A percentile compares a stretch with the other conserved stretches of the same genome.
These are phyloP conservation scores for Trichoderma guizhouense DNA, from an alignment of 2,329 filamentous ascomycete genomes.

Conservation along the genomic window DNA sequence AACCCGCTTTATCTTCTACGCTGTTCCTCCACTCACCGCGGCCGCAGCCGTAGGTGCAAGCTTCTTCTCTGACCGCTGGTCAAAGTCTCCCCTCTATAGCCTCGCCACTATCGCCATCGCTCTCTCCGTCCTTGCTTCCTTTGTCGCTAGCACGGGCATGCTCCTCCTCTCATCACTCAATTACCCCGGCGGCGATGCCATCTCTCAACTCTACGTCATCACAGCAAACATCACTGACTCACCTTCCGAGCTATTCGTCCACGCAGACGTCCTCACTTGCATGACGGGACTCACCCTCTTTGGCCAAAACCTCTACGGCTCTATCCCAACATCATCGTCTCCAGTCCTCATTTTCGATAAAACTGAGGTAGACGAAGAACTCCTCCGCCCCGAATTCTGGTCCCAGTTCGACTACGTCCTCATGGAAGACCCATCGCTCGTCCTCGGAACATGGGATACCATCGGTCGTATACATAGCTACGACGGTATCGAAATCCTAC, in stretches of 20 bases:
- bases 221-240: conserved; percentile 25
- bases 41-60: conserved; percentile 71
- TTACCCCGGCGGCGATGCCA: conserved; percentile 85
- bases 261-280: conserved; percentile 64
- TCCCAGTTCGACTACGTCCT: conserved; percentile 61
- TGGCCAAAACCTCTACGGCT: conserved; percentile 45
- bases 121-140: conserved; percentile 57
- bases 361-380: conserved; percentile 50
- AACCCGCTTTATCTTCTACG: conserved; percentile 90
- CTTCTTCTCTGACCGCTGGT: conserved; percentile 63
- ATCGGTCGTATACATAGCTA: conserved; percentile 57
- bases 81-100: conserved; percentile 57
- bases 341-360: conserved; percentile 54
- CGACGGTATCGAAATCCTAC: conserved; percentile 56
- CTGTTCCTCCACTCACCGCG: conserved; percentile 75
- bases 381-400: conserved; percentile 57
- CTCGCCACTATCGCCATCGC: conserved; percentile 54
- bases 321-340: conserved; percentile 29
- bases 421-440: conserved; percentile 48
- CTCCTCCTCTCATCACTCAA: conserved; percentile 82
- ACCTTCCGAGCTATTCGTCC: conserved; percentile 41
- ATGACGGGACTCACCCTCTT: conserved; percentile 71
- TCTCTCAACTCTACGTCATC: conserved; percentile 50
- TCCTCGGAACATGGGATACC: conserved; percentile 53
- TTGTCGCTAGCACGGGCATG: conserved; percentile 61